phyloP scores from a whole-genome alignment of 306 rosid species.

The Quercus variabilis region DNA sequence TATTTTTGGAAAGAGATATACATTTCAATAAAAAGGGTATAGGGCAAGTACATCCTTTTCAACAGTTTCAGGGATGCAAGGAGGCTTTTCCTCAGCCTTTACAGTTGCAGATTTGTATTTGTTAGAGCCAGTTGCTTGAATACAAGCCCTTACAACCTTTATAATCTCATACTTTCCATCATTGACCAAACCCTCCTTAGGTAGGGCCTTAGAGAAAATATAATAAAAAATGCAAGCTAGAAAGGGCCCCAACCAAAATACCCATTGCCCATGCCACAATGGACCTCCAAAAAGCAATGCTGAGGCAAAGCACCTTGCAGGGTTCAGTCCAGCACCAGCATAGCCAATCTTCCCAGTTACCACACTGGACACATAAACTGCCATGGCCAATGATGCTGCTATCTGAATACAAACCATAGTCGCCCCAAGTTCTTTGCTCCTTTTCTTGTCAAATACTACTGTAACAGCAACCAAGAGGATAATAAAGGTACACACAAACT shows the following conservation, averaged over 20 bases:
- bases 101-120: too few relatives aligned
- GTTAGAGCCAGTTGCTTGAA: too few relatives aligned
- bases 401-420: not conserved
- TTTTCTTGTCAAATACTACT: not conserved
- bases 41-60: too few relatives aligned
- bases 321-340: conserved; percentile 7
- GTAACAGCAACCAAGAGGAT: not conserved
- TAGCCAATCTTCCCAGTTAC: not conserved
- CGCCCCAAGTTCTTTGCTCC: conserved; percentile 1
- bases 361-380: not conserved
- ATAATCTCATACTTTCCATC: not conserved
- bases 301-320: conserved; percentile 22
- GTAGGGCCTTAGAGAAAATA: not conserved
- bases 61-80: too few relatives aligned
- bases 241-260: conserved; percentile 24
- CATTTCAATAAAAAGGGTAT: too few relatives aligned
- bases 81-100: too few relatives aligned
- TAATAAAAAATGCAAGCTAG: conserved; percentile 13
- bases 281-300: conserved; percentile 4
- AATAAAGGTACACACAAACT: conserved; percentile 14
- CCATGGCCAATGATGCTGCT: not conserved
- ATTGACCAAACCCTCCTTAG: not conserved
- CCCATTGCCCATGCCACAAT: conserved; percentile 26
- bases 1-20: too few relatives aligned
- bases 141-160: not conserved